Percentiles rank a stretch among this genome's conserved stretches.
Conservation (phyloP, 352 stramenopile species). For the Phytophthora boehmeriae region DNA sequence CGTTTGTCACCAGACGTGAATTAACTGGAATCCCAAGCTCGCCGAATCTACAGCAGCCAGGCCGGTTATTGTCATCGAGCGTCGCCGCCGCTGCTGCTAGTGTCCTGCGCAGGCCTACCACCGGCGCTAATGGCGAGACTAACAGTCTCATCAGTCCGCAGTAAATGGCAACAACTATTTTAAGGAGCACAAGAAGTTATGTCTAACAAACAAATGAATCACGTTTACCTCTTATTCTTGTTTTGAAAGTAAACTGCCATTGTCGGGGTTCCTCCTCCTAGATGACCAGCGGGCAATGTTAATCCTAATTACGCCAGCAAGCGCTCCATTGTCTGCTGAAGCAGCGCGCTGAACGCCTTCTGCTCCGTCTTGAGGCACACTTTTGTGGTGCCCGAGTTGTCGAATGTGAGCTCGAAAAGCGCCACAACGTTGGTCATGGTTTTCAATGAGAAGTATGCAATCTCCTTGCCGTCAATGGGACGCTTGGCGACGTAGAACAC, state of each 20-base stretch:
- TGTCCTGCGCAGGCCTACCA: not conserved
- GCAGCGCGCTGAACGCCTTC: slow-evolving; percentile 86
- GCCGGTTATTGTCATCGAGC: slow-evolving; percentile 3
- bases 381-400: slow-evolving; percentile 91
- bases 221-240: slow-evolving; percentile 14
- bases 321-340: slow-evolving; percentile 91
- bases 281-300: not conserved
- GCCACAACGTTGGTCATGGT: slow-evolving; percentile 93
- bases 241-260: slow-evolving; percentile 15
- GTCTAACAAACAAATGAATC: slow-evolving; percentile 24
- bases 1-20: slow-evolving; percentile 27
- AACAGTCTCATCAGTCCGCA: slow-evolving; percentile 25
- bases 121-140: slow-evolving; percentile 1
- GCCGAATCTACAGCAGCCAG: slow-evolving; percentile 9
- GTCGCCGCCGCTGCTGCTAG: not conserved
- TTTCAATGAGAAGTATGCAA: slow-evolving; percentile 96
- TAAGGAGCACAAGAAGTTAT: too few relatives aligned
- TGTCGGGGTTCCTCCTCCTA: not conserved
- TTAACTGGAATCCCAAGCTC: slow-evolving; percentile 15
- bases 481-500: slow-evolving; percentile 96
- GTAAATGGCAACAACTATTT: not conserved
- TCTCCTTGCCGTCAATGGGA: slow-evolving; percentile 93
- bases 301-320: slow-evolving; percentile 45
- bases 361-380: slow-evolving; percentile 96
- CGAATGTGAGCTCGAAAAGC: slow-evolving; percentile 96